phyloP scores from a whole-genome alignment of 2,329 filamentous ascomycete species.

The Lasiodiplodia citricola region DNA sequence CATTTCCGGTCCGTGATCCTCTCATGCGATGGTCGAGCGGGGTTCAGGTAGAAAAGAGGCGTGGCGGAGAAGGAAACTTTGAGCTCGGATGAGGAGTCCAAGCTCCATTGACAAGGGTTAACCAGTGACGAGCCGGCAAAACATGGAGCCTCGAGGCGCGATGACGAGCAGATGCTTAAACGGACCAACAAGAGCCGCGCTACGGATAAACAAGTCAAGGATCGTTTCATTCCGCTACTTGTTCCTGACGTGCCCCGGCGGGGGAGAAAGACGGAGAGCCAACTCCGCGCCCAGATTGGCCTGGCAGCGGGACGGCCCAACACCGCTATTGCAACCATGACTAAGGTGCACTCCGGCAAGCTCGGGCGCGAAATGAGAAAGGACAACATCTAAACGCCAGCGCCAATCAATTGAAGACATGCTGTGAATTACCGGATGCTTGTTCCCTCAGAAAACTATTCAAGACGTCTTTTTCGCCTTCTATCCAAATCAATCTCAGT shows the following conservation, averaged over 20 bases:
- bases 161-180: background rate
- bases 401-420: slow-evolving; percentile 6
- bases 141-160: background rate
- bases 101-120: slow-evolving; percentile 1
- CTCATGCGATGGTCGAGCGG: background rate
- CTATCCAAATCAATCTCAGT: background rate
- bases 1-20: slow-evolving; percentile 1
- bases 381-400: background rate
- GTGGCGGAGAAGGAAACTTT: background rate
- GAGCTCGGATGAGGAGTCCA: background rate
- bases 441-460: no score
- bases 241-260: slow-evolving; percentile 10
- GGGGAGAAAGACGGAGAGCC: slow-evolving; percentile 16
- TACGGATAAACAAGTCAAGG: slow-evolving; percentile 20
- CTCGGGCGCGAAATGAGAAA: background rate
- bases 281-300: slow-evolving; percentile 4
- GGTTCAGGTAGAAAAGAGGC: slow-evolving; percentile 3
- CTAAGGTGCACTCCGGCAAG: background rate
- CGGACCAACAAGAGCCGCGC: slow-evolving; percentile 17
- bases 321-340: background rate
- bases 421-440: background rate
- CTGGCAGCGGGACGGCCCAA: slow-evolving; percentile 1
- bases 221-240: slow-evolving; percentile 12
- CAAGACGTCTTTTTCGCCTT: background rate
- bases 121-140: background rate